Evolutionary conservation across 352 stramenopile genomes (phyloP).

Genomic region (Plasmopara viticola): DNA sequence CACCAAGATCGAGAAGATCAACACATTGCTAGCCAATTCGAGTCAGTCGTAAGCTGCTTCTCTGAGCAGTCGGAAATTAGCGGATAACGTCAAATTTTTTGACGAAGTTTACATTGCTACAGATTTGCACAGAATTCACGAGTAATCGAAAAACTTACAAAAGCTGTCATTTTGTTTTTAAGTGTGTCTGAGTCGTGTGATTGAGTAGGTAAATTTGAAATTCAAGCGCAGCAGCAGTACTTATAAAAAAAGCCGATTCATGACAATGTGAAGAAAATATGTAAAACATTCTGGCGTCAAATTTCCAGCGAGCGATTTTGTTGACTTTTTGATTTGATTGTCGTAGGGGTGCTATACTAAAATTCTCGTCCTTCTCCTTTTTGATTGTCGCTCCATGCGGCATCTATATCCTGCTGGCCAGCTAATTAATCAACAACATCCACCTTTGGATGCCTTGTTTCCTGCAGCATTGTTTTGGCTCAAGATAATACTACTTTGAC

Average conservation of each 20-base stretch:
- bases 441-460: conserved; percentile 26
- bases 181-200: too few relatives aligned
- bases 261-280: too few relatives aligned
- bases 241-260: too few relatives aligned
- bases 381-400: background rate
- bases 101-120: background rate
- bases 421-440: conserved; percentile 30
- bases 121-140: too few relatives aligned
- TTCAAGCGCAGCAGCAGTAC: too few relatives aligned
- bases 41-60: conserved; percentile 35
- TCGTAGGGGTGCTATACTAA: background rate
- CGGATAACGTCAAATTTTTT: conserved; percentile 16
- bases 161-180: too few relatives aligned
- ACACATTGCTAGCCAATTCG: conserved; percentile 73
- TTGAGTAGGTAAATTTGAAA: too few relatives aligned
- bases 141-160: too few relatives aligned
- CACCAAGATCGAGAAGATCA: conserved; percentile 94
- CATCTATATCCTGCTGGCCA: conserved; percentile 1
- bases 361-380: background rate
- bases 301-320: too few relatives aligned
- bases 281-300: too few relatives aligned
- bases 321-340: background rate
- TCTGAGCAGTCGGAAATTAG: conserved; percentile 11
- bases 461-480: conserved; percentile 19
- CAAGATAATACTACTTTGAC: conserved; percentile 33